Percentiles rank a stretch among this genome's conserved stretches.
Evolutionary conservation across 179 eudicot species (phyloP).

Genomic region (Drosera spatulata): DNA sequence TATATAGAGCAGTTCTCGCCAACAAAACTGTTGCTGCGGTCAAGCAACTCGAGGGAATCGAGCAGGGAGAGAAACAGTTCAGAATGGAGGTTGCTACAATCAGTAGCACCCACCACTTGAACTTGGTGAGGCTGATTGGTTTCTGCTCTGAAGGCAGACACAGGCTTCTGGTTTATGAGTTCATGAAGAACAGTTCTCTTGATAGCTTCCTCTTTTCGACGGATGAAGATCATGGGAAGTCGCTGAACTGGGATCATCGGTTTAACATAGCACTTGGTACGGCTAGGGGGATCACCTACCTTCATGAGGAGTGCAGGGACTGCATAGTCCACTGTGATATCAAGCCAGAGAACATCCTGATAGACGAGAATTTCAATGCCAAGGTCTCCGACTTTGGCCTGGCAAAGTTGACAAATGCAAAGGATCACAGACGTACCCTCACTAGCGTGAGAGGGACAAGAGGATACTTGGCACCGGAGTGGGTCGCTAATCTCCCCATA

Average conservation of each 20-base stretch:
- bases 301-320: constrained; percentile 58
- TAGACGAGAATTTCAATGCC: constrained; percentile 41
- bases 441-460: constrained; percentile 68
- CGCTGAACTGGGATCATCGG: constrained; percentile 39
- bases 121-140: constrained; percentile 55
- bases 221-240: constrained; percentile 1
- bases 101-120: constrained; percentile 55
- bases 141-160: constrained; percentile 45
- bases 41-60: constrained; percentile 44
- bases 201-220: constrained; percentile 48
- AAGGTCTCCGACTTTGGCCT: constrained; percentile 62
- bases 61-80: constrained; percentile 66
- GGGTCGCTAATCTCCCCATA: constrained; percentile 53
- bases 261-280: constrained; percentile 50
- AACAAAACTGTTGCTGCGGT: constrained; percentile 49
- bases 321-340: constrained; percentile 74
- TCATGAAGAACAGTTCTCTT: constrained; percentile 54
- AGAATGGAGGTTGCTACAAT: constrained; percentile 54
- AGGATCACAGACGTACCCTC: constrained; percentile 52
- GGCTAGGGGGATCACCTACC: constrained; percentile 47
- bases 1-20: constrained; percentile 60
- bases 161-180: constrained; percentile 50
- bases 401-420: constrained; percentile 51
- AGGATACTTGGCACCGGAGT: constrained; percentile 71
- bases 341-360: constrained; percentile 56